Evolutionary conservation across 345 rosid species (phyloP).

Genomic region (Syzygium grande): DNA sequence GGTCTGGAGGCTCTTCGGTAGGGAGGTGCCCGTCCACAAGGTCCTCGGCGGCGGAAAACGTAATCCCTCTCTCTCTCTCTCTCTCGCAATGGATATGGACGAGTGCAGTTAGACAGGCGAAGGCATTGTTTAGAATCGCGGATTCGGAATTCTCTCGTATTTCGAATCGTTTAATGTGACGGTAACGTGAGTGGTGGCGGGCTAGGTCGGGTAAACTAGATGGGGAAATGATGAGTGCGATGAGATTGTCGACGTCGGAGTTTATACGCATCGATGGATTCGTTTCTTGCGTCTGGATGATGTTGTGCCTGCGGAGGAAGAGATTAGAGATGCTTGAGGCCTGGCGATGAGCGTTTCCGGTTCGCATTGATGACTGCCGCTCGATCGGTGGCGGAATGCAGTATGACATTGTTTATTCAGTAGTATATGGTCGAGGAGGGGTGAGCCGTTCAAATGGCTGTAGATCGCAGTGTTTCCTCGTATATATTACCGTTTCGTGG

Average conservation of each 20-base stretch:
- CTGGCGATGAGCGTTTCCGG: background rate
- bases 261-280: background rate
- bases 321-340: background rate
- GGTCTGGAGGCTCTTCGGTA: conserved; percentile 65
- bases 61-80: conserved; percentile 16
- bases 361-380: background rate
- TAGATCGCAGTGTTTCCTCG: background rate
- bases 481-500: background rate
- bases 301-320: background rate
- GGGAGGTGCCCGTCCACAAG: conserved; percentile 78
- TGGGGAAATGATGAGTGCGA: background rate
- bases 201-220: background rate
- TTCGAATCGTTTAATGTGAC: background rate
- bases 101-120: background rate
- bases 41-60: conserved; percentile 94
- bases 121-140: background rate
- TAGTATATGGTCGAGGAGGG: background rate
- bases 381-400: background rate
- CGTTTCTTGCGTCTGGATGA: background rate
- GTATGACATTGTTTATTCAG: background rate
- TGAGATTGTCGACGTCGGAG: background rate
- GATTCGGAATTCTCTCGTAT: background rate
- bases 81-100: background rate
- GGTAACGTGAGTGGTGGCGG: background rate
- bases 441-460: background rate